phyloP scores from a whole-genome alignment of 2,329 filamentous ascomycete genomes.

The Colletotrichum viniferum region DNA sequence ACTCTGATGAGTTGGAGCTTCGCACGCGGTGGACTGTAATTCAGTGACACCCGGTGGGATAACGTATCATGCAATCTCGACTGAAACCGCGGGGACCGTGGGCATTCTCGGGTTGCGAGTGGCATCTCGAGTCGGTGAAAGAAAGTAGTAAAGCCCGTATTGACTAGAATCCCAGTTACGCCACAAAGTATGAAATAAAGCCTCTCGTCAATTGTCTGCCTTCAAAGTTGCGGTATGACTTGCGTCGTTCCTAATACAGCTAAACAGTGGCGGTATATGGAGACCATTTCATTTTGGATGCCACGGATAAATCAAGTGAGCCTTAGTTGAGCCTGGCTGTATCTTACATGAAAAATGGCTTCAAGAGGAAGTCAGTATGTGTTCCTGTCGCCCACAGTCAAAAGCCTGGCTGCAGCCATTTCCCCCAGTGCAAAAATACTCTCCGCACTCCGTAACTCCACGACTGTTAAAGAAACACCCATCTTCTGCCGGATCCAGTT shows the following conservation, averaged over 20 bases:
- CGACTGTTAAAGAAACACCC: conserved; percentile 9
- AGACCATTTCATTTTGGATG: neutral
- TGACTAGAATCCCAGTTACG: neutral
- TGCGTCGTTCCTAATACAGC: neutral
- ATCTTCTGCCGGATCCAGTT: conserved; percentile 25
- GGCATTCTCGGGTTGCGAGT: neutral
- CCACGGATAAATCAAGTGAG: neutral
- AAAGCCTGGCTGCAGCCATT: neutral
- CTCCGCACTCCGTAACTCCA: conserved; percentile 3
- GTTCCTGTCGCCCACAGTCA: neutral
- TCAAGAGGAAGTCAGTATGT: neutral
- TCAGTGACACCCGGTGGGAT: neutral
- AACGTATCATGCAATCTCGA: neutral
- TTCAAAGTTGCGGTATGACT: neutral
- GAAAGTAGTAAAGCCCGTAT: neutral
- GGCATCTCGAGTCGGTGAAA: neutral
- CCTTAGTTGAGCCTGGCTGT: neutral
- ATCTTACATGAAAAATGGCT: neutral
- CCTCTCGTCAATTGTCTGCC: neutral
- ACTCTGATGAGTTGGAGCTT: neutral
- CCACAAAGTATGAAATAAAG: neutral
- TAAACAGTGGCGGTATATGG: neutral
- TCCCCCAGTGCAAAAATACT: neutral
- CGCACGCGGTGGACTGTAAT: neutral
- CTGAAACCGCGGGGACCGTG: neutral